Evolutionary conservation across 2,329 filamentous ascomycete genomes (phyloP), one percentile per base, ranked within the genome.

Genomic region (Hypoxylon sp.): DNA sequence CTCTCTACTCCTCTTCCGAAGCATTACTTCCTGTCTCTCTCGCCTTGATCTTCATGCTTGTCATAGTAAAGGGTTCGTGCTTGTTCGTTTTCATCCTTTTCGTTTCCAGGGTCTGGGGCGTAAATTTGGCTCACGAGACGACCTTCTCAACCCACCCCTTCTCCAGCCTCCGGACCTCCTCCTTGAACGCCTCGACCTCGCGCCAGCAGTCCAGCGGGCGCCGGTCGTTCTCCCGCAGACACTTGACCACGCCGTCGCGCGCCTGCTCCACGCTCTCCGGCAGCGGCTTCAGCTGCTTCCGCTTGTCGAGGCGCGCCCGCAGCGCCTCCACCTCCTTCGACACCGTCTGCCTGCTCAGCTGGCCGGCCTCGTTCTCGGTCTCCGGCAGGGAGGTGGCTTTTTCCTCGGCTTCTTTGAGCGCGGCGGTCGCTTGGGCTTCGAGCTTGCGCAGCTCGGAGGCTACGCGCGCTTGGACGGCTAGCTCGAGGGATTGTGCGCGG

Each of bases 161-260:
- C 86, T 97, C 95, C 80, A 97, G 79, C 81, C 88, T 89, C 72
- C 91, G 88, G 52, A 98, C 94, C 84, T 97, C 93, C 73, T 87
- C 86, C 87, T 94, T 97, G 80, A 98, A 98, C 18, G 84, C 84
- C 82, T 96, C 91, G 22, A 97, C 93, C 86, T 97, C 93, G 80
- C 89, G 86, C 91, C 92, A 97, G 85, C 95, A 98, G 83, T 97
- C 92, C 76, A 97, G 83, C 77, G 95, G 94, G 78, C 93, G 87
- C 69, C 93, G 85, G 80, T 97, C 94, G 78, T 97, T 90, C 75
- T 90, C 85, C 67, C 91, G 84, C 83, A 98, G 83, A 78, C 95
- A 98, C 73, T 87, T 85, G 68, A 96, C 87, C 59, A 97, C 89
- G 64, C 90, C 88, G 71, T 87, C 83, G 79, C 93, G 91, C 18